Evolutionary conservation across 257 asterid genomes (phyloP), one percentile per base, ranked within the genome.

Genomic region (Misopates orontium): DNA sequence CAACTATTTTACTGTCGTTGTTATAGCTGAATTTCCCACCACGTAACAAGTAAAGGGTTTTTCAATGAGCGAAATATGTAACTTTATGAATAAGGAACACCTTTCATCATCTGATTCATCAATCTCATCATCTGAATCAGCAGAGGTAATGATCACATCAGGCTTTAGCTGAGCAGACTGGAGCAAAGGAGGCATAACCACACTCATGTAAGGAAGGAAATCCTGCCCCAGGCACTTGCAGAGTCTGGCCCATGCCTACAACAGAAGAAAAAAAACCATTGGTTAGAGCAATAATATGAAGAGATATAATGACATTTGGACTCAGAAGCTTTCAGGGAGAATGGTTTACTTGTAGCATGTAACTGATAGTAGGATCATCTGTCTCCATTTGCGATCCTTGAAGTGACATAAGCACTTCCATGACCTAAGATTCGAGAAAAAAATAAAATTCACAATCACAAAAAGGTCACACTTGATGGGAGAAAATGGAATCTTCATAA

Each of bases 151-250:
- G 71, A 78, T 87, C 56, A 90, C 92, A 77, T 90, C 97, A 71
- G 96, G 97, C 79, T 90, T 87, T 45, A 90, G 83, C 71, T 90
- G 97, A 73, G 97, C 96, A 71, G 97, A 90, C 78, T 74, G 96
- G 60, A 90, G 90, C 80, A 90, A 69, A 60, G 96, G 92, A 67
- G 96, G 97, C 96, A 90, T 90, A 61, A 90, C 97, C 22, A 90
- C 96, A 57, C 82, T 75, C 97, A 90, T 85, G 73, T 90, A 90
- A 66, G 97, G 96, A 68, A 90, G 96, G 79, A 87, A 90, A 79
- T 90, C 97, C 78, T 87, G 96, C 61, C 97, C 96, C 80, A 90
- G 70, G 75, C 97, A 87, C 85, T 90, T 90, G 96, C 97, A 90
- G 51, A 90, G 92, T 63, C 97, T 80, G 68, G 97, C 96, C 97